Percentiles rank a stretch among this genome's conserved stretches.
These are phyloP conservation scores for Amanita brunnescens DNA, from an alignment of 768 basidiomycete species.

Conservation along the genomic window DNA sequence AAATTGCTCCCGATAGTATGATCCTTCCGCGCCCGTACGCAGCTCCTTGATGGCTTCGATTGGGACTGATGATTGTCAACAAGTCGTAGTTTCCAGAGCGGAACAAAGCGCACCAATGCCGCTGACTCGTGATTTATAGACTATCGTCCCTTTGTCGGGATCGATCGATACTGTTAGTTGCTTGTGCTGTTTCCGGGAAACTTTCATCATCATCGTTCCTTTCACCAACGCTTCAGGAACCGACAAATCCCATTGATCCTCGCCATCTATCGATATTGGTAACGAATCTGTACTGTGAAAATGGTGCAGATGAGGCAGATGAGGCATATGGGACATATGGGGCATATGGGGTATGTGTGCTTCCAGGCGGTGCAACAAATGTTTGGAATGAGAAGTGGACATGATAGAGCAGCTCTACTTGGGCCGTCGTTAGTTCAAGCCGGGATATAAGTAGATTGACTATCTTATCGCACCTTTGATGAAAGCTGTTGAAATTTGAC, in stretches of 20 bases:
- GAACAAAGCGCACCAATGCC: slow-evolving; percentile 42
- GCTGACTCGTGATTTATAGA: slow-evolving; percentile 67
- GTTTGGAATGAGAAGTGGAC: not conserved
- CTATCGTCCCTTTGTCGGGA: slow-evolving; percentile 71
- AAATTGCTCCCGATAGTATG: slow-evolving; percentile 69
- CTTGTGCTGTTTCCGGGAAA: slow-evolving; percentile 71
- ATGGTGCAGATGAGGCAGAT: not conserved
- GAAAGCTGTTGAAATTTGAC: too few species aligned
- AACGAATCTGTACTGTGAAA: not conserved
- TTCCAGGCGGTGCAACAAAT: not conserved
- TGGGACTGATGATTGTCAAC: slow-evolving; percentile 44
- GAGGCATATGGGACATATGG: not conserved
- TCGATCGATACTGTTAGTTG: slow-evolving; percentile 63
- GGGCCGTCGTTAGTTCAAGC: too few species aligned
- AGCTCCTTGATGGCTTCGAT: slow-evolving; percentile 89
- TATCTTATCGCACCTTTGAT: not conserved
- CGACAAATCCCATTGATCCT: slow-evolving; percentile 17
- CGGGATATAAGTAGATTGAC: too few species aligned
- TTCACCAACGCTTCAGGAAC: slow-evolving; percentile 51
- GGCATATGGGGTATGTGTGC: not conserved
- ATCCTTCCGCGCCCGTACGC: slow-evolving; percentile 65
- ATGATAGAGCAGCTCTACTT: not conserved
- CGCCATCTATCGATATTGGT: slow-evolving; percentile 8
- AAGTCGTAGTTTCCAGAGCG: slow-evolving; percentile 27
- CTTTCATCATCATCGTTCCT: slow-evolving; percentile 75